These are phyloP conservation scores for Cochlearia excelsa DNA, from an alignment of 345 rosid genomes.

Conservation along the genomic window DNA sequence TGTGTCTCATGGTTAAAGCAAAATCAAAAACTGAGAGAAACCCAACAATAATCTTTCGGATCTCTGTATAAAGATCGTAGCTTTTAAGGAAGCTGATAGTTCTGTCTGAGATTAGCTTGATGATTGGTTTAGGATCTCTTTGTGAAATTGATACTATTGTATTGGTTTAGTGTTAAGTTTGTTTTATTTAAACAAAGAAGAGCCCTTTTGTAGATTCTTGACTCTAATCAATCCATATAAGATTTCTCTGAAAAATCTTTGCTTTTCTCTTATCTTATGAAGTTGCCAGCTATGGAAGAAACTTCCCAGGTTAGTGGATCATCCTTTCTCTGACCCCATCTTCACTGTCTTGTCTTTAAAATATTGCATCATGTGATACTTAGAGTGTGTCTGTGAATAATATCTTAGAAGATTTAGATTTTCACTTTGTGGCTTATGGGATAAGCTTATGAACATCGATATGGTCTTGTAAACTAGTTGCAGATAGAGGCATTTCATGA, in stretches of 20 bases:
- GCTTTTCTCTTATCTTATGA: not conserved
- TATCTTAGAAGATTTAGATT: slow-evolving; percentile 5
- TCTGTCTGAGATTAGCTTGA: slow-evolving; percentile 18
- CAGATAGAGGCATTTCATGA: not conserved
- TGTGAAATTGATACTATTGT: slow-evolving; percentile 1
- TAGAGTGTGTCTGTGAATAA: slow-evolving; percentile 3
- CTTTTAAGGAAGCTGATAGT: slow-evolving; percentile 27
- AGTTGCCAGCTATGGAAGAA: slow-evolving; percentile 24
- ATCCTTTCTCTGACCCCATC: slow-evolving; percentile 15
- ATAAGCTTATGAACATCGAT: slow-evolving; percentile 11
- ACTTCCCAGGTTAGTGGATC: slow-evolving; percentile 36
- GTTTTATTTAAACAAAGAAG: slow-evolving; percentile 3
- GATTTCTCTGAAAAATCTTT: slow-evolving; percentile 17
- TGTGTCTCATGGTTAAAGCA: slow-evolving; percentile 23
- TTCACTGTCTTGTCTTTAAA: slow-evolving; percentile 7
- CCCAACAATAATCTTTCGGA: slow-evolving; percentile 10
- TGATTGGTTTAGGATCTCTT: slow-evolving; percentile 8
- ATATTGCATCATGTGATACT: slow-evolving; percentile 1
- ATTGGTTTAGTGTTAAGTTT: slow-evolving; percentile 14
- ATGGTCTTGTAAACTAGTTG: slow-evolving; percentile 18
- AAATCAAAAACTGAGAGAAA: not conserved
- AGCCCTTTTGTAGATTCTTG: not conserved
- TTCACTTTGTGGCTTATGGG: not conserved
- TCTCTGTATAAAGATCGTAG: slow-evolving; percentile 23
- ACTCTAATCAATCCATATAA: slow-evolving; percentile 16